Conservation (phyloP, 2,329 filamentous ascomycete genomes). For the Arthrobotrys sphaeroides region DNA sequence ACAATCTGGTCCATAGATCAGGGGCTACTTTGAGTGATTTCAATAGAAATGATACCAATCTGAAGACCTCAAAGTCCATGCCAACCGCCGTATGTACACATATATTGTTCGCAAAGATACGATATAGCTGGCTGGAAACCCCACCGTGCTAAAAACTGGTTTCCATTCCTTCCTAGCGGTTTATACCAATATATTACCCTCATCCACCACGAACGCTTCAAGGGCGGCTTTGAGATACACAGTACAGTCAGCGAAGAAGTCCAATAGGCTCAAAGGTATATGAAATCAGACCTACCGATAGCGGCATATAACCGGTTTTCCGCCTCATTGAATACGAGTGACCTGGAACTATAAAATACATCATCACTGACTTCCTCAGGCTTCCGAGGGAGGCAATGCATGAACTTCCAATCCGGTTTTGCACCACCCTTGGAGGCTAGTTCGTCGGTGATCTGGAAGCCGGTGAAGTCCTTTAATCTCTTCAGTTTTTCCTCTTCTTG, state of each 20-base stretch:
- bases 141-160: too few relatives aligned
- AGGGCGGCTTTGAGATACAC: constrained; percentile 68
- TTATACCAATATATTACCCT: constrained; percentile 72
- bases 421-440: constrained; percentile 85
- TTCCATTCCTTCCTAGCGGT: too few relatives aligned
- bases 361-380: constrained; percentile 92
- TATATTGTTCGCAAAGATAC: background rate
- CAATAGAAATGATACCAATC: too few relatives aligned
- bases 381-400: constrained; percentile 96
- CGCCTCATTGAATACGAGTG: constrained; percentile 90
- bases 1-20: too few relatives aligned
- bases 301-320: constrained; percentile 95
- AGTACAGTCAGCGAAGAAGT: background rate
- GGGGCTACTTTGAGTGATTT: too few relatives aligned
- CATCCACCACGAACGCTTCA: constrained; percentile 93
- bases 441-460: constrained; percentile 90
- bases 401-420: constrained; percentile 91
- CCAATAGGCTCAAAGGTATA: background rate
- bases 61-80: too few relatives aligned
- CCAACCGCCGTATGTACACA: too few relatives aligned
- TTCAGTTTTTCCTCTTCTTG: constrained; percentile 86
- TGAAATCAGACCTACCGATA: constrained; percentile 63
- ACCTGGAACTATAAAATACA: constrained; percentile 87
- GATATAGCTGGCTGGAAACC: too few relatives aligned
- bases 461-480: constrained; percentile 80